These are phyloP conservation scores for Balamuthia mandrillaris DNA, from an alignment of 208 protist genomes.

Conservation along the genomic window DNA sequence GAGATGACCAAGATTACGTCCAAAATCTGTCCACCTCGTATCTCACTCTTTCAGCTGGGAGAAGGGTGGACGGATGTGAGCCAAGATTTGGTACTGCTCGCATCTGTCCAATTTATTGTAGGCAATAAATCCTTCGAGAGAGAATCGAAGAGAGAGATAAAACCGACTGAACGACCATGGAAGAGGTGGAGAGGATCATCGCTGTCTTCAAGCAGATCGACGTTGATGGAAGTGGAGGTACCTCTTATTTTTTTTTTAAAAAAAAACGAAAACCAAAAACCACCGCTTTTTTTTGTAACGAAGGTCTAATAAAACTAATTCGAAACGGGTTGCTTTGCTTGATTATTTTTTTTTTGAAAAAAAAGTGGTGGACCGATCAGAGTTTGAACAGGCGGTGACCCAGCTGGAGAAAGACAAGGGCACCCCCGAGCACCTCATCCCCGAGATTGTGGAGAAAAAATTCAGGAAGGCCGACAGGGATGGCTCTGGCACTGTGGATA, in stretches of 20 bases:
- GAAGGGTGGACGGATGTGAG: too few relatives aligned
- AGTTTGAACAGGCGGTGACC: neutral
- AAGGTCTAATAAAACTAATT: neutral
- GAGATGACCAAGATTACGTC: too few relatives aligned
- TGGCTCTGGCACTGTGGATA: neutral
- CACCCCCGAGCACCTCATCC: neutral
- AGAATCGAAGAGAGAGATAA: too few relatives aligned
- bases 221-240: neutral
- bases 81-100: too few relatives aligned
- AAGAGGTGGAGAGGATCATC: slow-evolving; percentile 21
- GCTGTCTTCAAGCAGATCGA: slow-evolving; percentile 2
- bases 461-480: too few relatives aligned
- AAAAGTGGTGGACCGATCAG: neutral
- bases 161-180: too few relatives aligned
- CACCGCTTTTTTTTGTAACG: neutral
- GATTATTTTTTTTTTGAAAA: neutral
- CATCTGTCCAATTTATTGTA: too few relatives aligned
- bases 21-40: too few relatives aligned
- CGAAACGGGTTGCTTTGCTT: neutral
- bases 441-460: neutral
- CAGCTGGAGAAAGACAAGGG: neutral
- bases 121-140: too few relatives aligned
- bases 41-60: too few relatives aligned
- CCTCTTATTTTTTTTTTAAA: too few relatives aligned
- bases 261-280: neutral